These are phyloP conservation scores for Epichloe coenophiala DNA, from an alignment of 2,329 filamentous ascomycete genomes.

Conservation along the genomic window DNA sequence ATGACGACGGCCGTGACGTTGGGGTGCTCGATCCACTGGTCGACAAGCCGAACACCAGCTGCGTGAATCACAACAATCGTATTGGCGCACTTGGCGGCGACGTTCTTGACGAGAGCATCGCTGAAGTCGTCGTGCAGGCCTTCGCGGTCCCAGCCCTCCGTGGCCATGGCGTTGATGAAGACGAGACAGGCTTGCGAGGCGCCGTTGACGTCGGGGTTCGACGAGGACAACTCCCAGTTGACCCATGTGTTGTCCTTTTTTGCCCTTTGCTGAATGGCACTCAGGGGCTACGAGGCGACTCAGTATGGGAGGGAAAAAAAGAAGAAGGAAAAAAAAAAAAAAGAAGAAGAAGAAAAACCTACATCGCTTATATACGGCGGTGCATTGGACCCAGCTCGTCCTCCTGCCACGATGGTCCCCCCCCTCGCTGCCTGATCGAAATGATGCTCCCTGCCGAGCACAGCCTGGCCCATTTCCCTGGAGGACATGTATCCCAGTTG, in stretches of 20 bases:
- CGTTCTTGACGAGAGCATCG: slow-evolving; percentile 43
- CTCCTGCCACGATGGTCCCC: slow-evolving; percentile 38
- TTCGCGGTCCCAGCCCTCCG: slow-evolving; percentile 59
- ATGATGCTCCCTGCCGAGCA: slow-evolving; percentile 27
- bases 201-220: slow-evolving; percentile 21
- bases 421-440: slow-evolving; percentile 36
- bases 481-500: slow-evolving; percentile 34
- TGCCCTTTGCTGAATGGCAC: slow-evolving; percentile 42
- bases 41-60: slow-evolving; percentile 46
- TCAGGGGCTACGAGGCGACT: slow-evolving; percentile 29
- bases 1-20: slow-evolving; percentile 52
- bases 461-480: slow-evolving; percentile 29
- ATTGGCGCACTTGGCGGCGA: slow-evolving; percentile 45
- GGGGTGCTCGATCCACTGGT: slow-evolving; percentile 49
- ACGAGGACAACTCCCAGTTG: slow-evolving; percentile 29
- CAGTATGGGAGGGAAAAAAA: neutral
- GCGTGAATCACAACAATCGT: slow-evolving; percentile 53
- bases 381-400: slow-evolving; percentile 35
- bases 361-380: slow-evolving; percentile 37
- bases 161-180: slow-evolving; percentile 67
- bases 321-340: too few relatives aligned
- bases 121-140: slow-evolving; percentile 57
- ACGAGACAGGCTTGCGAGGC: slow-evolving; percentile 56
- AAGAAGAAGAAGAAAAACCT: slow-evolving; percentile 7
- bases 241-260: slow-evolving; percentile 40